Conservation (phyloP, 768 basidiomycete species). For the Boletellus emodensis region DNA sequence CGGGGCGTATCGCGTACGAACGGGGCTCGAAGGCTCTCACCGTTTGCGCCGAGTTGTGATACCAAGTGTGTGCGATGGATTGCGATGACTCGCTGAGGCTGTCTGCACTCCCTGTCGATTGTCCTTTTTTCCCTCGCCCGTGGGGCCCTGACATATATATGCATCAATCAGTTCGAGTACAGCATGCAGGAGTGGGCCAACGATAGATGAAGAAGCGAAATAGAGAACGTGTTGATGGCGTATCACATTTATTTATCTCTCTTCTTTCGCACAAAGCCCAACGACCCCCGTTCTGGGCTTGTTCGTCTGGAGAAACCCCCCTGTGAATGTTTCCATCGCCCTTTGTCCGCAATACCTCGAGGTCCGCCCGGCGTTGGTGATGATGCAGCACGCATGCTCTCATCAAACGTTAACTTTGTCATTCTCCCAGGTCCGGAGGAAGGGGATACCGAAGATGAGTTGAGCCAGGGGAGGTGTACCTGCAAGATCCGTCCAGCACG, state of each 20-base stretch:
- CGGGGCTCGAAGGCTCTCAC: too few species aligned
- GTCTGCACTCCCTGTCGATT: too few species aligned
- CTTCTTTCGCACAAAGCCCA: not conserved
- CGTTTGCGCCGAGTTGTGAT: too few species aligned
- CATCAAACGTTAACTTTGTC: constrained; percentile 14
- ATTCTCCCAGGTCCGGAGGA: not conserved
- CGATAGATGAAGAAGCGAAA: not conserved
- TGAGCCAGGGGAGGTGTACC: not conserved
- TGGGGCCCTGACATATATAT: too few species aligned
- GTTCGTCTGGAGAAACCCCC: too few species aligned
- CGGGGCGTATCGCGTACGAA: too few species aligned
- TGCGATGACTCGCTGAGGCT: too few species aligned
- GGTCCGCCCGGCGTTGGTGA: constrained; percentile 11
- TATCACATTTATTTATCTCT: not conserved
- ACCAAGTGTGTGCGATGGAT: too few species aligned
- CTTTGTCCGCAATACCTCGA: not conserved
- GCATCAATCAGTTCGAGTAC: too few species aligned
- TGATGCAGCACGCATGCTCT: not conserved
- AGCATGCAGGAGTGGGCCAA: too few species aligned
- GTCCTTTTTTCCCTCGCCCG: too few species aligned
- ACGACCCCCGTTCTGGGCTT: too few species aligned
- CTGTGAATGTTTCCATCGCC: not conserved
- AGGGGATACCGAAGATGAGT: not conserved
- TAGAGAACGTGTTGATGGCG: not conserved
- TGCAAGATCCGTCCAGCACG: not conserved